These are phyloP conservation scores for Breynia disticha DNA, from an alignment of 441 rosid species.

Conservation along the genomic window DNA sequence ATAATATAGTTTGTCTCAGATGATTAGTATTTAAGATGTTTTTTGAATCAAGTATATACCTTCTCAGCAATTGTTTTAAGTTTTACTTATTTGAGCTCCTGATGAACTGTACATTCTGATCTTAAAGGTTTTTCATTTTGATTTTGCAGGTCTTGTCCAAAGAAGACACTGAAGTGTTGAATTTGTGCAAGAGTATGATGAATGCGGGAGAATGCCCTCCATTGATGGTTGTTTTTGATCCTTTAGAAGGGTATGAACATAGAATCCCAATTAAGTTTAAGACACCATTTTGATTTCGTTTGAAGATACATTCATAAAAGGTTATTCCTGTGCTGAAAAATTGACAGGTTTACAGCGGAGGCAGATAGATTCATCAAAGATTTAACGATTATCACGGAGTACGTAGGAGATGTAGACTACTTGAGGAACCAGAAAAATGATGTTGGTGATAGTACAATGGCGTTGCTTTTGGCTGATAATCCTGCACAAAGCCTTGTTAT, in stretches of 20 bases:
- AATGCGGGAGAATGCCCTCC: constrained; percentile 75
- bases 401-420: constrained; percentile 77
- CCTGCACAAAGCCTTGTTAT: constrained; percentile 61
- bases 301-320: constrained; percentile 3
- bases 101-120: background rate
- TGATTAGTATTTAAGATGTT: no score
- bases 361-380: constrained; percentile 71
- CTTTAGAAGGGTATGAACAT: constrained; percentile 65
- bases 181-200: constrained; percentile 52
- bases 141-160: constrained; percentile 45
- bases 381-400: constrained; percentile 65
- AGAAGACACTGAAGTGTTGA: constrained; percentile 60
- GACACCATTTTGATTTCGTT: background rate
- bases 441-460: constrained; percentile 81
- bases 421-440: constrained; percentile 56
- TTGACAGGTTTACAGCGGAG: constrained; percentile 65
- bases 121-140: background rate
- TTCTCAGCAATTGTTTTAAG: no score
- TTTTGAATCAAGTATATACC: no score
- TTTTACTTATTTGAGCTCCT: background rate
- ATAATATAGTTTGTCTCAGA: no score
- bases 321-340: background rate
- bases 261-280: background rate
- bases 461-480: constrained; percentile 61
- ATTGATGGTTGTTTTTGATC: constrained; percentile 63